Evolutionary conservation across 306 rosid genomes (phyloP), one percentile per base, ranked within the genome.

Genomic region (Inga laurina): DNA sequence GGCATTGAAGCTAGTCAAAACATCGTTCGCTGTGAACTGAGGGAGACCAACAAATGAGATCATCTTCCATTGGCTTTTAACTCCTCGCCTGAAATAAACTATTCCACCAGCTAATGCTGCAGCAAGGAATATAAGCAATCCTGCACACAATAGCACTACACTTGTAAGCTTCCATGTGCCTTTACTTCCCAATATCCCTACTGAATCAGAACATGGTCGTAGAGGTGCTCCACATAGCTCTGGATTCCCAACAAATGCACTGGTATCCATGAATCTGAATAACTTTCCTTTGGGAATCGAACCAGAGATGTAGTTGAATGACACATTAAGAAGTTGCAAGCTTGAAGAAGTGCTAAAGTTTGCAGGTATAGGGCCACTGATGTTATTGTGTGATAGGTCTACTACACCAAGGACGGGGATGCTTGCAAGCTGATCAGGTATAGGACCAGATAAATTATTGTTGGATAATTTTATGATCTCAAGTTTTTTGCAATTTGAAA

Each of bases 141-240:
- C 94, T 39, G 87, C 86, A 76, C 89, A 87, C 19, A 94, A 87
- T 82, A 93, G 84, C 85, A 90, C 77, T 56, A 92, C 66, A 87
- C 86, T 87, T 32, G 83, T 43, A 81, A 91, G 84, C 89, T 85
- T 94, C 86, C 91, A 81, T 0, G 74, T 85, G 71, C 88, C 89
- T 89, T 84, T 93, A 84, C 91, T 86, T 48, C 91, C 91, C 68
- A 92, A 83, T 76, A 93, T 88, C 56, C 91, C 86, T 48, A 81
- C 73, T 37, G 96, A 89, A 78, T 86, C 83, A 30, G 91, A 78
- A 83, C 99, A 96, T 44, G 93, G 86, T 76, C 78, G 48, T 64
- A 96, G 82, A 67, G 99, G 99, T 67, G 80, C 92, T 85, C 99
- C 99, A 79, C 99, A 96, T 48, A 96, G 97, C 86, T 90, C 86